phyloP scores from a whole-genome alignment of 2,329 filamentous ascomycete genomes.

The Curvularia spicifera region DNA sequence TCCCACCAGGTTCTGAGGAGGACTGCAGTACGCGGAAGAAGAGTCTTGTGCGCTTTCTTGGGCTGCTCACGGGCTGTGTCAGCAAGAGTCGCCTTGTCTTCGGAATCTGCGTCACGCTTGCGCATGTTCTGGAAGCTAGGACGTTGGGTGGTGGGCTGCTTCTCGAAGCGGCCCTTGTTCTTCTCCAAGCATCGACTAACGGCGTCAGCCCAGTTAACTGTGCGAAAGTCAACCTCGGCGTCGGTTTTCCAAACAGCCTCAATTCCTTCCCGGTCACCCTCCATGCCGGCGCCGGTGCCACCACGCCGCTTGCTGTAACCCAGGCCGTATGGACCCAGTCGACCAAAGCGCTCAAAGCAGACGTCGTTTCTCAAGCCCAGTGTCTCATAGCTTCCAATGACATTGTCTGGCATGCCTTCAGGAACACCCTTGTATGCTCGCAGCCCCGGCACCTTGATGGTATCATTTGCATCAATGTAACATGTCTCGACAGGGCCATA shows the following conservation, averaged over 20 bases:
- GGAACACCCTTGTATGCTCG: constrained; percentile 80
- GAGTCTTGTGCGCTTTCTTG: constrained; percentile 42
- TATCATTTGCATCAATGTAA: constrained; percentile 74
- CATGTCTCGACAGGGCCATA: constrained; percentile 73
- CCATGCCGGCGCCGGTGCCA: constrained; percentile 82
- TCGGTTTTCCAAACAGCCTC: constrained; percentile 76
- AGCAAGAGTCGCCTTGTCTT: constrained; percentile 12
- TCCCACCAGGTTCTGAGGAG: constrained; percentile 84
- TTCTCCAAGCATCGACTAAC: constrained; percentile 75
- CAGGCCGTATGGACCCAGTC: constrained; percentile 86
- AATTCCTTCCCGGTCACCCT: constrained; percentile 81
- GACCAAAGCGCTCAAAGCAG: constrained; percentile 91
- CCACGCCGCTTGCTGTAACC: constrained; percentile 82
- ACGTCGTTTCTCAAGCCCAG: constrained; percentile 81
- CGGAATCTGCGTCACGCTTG: constrained; percentile 19
- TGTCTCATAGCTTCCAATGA: constrained; percentile 85
- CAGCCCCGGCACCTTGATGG: constrained; percentile 70
- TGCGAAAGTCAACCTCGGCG: constrained; percentile 76
- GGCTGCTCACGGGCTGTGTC: constrained; percentile 27
- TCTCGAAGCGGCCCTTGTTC: constrained; percentile 73
- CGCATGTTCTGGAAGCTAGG: constrained; percentile 53
- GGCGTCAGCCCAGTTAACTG: constrained; percentile 78
- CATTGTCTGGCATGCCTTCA: constrained; percentile 80
- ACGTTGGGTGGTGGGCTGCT: constrained; percentile 42
- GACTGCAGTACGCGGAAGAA: constrained; percentile 71